Evolutionary conservation across 768 basidiomycete genomes (phyloP).

Genomic region (Kwoniella sp.): DNA sequence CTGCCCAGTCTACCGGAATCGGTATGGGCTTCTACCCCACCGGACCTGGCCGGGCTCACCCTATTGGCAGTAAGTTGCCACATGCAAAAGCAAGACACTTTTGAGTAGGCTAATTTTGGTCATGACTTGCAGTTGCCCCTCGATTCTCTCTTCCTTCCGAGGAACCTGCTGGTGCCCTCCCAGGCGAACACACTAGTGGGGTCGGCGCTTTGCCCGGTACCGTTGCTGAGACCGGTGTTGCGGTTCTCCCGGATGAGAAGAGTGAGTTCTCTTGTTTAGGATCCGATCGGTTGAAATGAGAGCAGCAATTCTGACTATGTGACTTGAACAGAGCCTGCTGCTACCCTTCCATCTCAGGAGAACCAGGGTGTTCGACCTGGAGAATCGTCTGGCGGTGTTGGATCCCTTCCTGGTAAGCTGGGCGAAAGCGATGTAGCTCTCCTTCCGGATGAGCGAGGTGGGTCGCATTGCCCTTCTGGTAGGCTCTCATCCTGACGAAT

Average conservation of each 20-base stretch:
- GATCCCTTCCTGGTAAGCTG: slow-evolving; percentile 40
- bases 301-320: background rate
- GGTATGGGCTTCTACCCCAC: slow-evolving; percentile 8
- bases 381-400: slow-evolving; percentile 38
- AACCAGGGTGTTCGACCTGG: slow-evolving; percentile 33
- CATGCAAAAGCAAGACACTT: background rate
- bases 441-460: slow-evolving; percentile 41
- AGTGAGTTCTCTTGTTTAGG: slow-evolving; percentile 18
- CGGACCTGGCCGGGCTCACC: slow-evolving; percentile 9
- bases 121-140: slow-evolving; percentile 20
- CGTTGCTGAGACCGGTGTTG: slow-evolving; percentile 40
- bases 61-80: slow-evolving; percentile 9
- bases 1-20: background rate
- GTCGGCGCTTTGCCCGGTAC: slow-evolving; percentile 45
- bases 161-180: slow-evolving; percentile 39
- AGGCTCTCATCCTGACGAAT: background rate
- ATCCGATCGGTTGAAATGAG: background rate
- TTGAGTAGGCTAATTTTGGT: background rate
- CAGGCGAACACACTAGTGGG: slow-evolving; percentile 40
- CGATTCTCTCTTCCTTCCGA: slow-evolving; percentile 39
- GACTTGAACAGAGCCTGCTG: slow-evolving; percentile 7
- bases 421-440: slow-evolving; percentile 47
- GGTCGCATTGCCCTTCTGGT: slow-evolving; percentile 10
- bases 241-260: slow-evolving; percentile 45
- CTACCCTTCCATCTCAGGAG: slow-evolving; percentile 18